Conservation (phyloP, 306 rosid species). For the Dalbergia oliveri region DNA sequence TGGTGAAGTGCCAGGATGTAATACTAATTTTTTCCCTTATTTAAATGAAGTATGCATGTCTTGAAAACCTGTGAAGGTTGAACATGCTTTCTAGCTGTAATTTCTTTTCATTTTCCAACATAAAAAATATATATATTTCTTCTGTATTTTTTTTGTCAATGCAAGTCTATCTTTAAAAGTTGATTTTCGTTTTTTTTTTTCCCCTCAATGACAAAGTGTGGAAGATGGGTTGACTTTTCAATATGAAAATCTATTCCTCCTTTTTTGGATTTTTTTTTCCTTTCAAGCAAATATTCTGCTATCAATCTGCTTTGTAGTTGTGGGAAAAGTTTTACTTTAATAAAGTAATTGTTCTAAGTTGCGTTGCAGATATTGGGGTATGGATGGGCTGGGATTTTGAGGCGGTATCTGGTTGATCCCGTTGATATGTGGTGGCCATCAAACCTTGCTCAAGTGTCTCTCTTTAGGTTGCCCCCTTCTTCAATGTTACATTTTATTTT, state of each 20-base stretch:
- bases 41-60: neutral
- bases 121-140: neutral
- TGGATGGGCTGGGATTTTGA: conserved; percentile 99
- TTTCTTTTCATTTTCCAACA: conserved; percentile 4
- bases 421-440: conserved; percentile 99
- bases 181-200: neutral
- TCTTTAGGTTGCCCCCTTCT: conserved; percentile 72
- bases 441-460: conserved; percentile 97
- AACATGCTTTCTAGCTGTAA: neutral
- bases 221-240: conserved; percentile 33
- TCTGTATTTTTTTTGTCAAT: conserved; percentile 31
- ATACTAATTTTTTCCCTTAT: neutral
- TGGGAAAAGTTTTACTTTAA: conserved; percentile 18
- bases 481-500: conserved; percentile 7
- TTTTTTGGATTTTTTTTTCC: neutral
- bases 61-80: conserved; percentile 45
- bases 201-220: neutral
- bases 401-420: conserved; percentile 94
- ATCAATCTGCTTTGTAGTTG: conserved; percentile 35
- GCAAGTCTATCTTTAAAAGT: conserved; percentile 19
- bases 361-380: conserved; percentile 87
- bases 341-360: conserved; percentile 29
- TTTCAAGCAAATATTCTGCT: conserved; percentile 33
- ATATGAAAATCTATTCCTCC: neutral
- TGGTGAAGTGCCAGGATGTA: neutral